phyloP scores from a whole-genome alignment of 257 asterid genomes.

The Paulownia fortunei region DNA sequence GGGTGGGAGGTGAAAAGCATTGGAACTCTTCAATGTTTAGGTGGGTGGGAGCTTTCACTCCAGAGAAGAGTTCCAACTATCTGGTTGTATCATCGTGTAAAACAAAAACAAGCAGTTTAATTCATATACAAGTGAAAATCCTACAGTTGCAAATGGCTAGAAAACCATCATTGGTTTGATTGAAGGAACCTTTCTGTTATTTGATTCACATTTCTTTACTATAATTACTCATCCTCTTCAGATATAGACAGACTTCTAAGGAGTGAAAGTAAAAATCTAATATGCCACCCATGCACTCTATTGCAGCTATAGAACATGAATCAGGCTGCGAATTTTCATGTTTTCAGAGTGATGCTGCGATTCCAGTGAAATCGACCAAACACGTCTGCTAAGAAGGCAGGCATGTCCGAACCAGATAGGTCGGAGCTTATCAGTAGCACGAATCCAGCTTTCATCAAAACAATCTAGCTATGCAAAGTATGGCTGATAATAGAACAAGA shows the following conservation, averaged over 20 bases:
- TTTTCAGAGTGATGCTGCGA: neutral
- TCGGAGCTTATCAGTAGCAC: neutral
- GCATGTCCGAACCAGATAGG: neutral
- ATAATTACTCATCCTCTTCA: neutral
- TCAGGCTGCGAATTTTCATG: neutral
- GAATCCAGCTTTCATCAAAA: slow-evolving; percentile 4
- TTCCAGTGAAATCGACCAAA: neutral
- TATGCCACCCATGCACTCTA: neutral
- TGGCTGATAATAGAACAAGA: neutral
- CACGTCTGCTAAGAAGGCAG: neutral
- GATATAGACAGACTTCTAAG: neutral
- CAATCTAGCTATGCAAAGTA: neutral
- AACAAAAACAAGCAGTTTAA: slow-evolving; percentile 10
- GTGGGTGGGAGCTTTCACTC: no score
- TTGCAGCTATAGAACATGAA: neutral
- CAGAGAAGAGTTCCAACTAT: no score
- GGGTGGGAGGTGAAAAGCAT: neutral
- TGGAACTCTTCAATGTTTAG: slow-evolving; percentile 29
- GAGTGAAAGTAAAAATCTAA: no score
- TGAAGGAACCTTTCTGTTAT: neutral
- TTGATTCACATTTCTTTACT: no score
- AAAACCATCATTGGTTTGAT: neutral
- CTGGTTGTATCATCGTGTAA: slow-evolving; percentile 19
- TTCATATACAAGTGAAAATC: slow-evolving; percentile 14
- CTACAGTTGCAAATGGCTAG: slow-evolving; percentile 10